Base-by-base conservation (phyloP, 2,329 filamentous ascomycete genomes). In the Fusarium avenaceum region DNA sequence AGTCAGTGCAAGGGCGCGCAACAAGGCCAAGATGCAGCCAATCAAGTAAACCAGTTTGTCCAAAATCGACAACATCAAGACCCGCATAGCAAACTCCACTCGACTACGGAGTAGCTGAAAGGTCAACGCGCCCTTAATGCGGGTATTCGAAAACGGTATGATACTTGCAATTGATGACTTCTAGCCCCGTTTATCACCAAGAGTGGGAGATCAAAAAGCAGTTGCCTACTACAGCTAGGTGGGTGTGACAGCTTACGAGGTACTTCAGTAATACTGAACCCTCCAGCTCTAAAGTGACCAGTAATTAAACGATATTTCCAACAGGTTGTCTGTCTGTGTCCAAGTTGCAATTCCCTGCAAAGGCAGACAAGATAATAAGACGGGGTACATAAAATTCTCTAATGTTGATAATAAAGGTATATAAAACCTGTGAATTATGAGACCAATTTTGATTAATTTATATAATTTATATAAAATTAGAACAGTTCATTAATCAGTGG, bases 1-100 rank as follows among this genome's bases (percentile, higher is more conserved):
- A 44, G 15, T n/a, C 6, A 17, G 28, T 30, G 4, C 28, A 65
- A 64, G 65, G 54, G 65, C 54, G 30, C 15, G 24, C 8, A 19
- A 19, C 11, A 19, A 30, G 10, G 28, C 28, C 19, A 4, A 5
- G 19, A 19, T 11, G 6, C 3, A 10, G 4, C 53, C 53, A 60
- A 60, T 60, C 6, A 47, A 7, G 17, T 17, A 1, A 15, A 10
- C 4, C 2, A 7, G 4, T 4, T 6, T 8, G 0, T 17, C 8
- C 6, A 20, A 15, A 17, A 17, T 8, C 14, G 20, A 40, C 20
- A 8, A 35, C 33, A 33, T 24, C 35, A 38, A n/a, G 33, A 30
- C 45, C 63, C 39, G 17, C 47, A 20, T 20, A 14, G 14, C 14
- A n/a, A 40, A 50, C 47, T 44, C 51, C 19, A 45, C 28, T 15